phyloP scores from a whole-genome alignment of 2,329 filamentous ascomycete species.

The Colletotrichum tropicicola region DNA sequence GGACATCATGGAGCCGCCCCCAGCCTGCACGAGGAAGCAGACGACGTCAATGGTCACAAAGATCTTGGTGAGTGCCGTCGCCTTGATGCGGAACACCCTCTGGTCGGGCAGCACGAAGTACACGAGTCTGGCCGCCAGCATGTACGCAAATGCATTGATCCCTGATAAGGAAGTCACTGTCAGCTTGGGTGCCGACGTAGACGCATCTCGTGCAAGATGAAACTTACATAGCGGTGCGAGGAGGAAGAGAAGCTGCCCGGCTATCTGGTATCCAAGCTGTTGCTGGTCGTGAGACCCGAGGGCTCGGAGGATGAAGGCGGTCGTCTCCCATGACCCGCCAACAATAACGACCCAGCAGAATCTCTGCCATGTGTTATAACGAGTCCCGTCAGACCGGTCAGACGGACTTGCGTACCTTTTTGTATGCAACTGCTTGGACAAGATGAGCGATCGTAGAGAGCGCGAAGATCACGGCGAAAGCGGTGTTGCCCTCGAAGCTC shows the following conservation, averaged over 20 bases:
- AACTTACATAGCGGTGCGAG: conserved; percentile 50
- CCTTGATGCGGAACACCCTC: conserved; percentile 44
- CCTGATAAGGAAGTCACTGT: background rate
- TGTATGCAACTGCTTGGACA: conserved; percentile 39
- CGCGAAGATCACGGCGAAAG: conserved; percentile 42
- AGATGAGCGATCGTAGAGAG: conserved; percentile 38
- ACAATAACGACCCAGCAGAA: conserved; percentile 51
- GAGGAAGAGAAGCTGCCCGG: conserved; percentile 47
- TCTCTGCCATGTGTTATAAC: too few relatives aligned
- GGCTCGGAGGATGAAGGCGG: conserved; percentile 47
- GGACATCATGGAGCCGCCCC: conserved; percentile 47
- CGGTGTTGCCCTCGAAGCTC: conserved; percentile 42
- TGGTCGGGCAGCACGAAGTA: conserved; percentile 47
- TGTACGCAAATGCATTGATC: background rate
- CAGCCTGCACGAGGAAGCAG: conserved; percentile 55
- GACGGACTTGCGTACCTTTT: conserved; percentile 35
- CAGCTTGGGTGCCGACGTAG: background rate
- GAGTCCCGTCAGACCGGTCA: too few relatives aligned
- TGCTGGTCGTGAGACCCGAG: conserved; percentile 24
- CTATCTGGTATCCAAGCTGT: conserved; percentile 39
- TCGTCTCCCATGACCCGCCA: conserved; percentile 47
- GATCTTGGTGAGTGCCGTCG: conserved; percentile 48
- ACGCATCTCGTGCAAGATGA: too few relatives aligned
- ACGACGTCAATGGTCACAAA: conserved; percentile 35
- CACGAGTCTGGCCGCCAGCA: conserved; percentile 39